These are phyloP conservation scores for Sextonia rubra DNA, from an alignment of 164 flowering plant species.

Conservation along the genomic window DNA sequence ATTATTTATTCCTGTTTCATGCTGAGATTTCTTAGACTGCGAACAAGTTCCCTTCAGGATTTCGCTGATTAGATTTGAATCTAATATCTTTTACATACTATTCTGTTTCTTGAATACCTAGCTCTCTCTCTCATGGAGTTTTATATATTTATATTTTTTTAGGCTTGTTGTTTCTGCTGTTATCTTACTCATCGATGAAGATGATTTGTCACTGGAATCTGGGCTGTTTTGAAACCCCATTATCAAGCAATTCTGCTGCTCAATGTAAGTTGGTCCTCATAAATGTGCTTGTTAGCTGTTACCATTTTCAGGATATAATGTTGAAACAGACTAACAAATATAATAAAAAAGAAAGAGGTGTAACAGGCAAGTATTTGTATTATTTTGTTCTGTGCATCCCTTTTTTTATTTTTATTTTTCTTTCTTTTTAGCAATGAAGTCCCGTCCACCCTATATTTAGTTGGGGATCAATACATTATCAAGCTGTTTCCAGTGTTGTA, in stretches of 20 bases:
- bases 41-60: background rate
- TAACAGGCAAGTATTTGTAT: background rate
- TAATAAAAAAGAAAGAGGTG: no score
- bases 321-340: background rate
- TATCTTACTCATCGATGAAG: constrained; percentile 10
- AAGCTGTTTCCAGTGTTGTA: no score
- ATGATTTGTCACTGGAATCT: constrained; percentile 8
- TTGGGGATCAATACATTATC: no score
- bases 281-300: background rate
- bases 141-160: background rate
- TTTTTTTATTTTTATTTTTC: background rate
- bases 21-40: background rate
- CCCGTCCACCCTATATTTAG: no score
- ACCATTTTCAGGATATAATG: background rate
- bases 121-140: background rate
- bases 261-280: background rate
- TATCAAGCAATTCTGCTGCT: background rate
- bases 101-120: no score
- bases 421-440: background rate
- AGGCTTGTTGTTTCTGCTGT: constrained; percentile 19
- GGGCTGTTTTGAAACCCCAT: constrained; percentile 12
- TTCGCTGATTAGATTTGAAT: background rate
- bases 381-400: background rate
- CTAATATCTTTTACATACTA: background rate
- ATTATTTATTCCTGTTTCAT: background rate